These are phyloP conservation scores for Apiospora malaysiana DNA, from an alignment of 2,329 filamentous ascomycete genomes.

Conservation along the genomic window DNA sequence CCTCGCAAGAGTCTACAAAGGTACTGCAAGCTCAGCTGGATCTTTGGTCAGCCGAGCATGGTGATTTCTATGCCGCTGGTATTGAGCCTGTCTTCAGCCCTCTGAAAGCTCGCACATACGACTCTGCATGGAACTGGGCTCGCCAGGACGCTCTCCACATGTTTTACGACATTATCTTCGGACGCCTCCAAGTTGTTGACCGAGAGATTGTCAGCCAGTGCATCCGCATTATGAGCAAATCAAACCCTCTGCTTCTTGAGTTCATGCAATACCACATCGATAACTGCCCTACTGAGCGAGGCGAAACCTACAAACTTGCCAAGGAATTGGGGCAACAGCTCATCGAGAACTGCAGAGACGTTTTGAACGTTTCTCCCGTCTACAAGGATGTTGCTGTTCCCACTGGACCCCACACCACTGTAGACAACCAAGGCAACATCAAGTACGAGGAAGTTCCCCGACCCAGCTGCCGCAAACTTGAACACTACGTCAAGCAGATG, in stretches of 20 bases:
- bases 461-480: constrained; percentile 90
- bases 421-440: constrained; percentile 90
- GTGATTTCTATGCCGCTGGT: constrained; percentile 92
- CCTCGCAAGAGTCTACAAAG: constrained; percentile 83
- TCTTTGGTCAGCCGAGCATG: constrained; percentile 93
- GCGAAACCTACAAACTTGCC: constrained; percentile 97
- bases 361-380: constrained; percentile 80
- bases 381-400: constrained; percentile 97
- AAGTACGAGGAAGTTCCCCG: constrained; percentile 89
- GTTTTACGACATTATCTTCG: constrained; percentile 99
- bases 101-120: constrained; percentile 94
- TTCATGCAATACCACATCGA: constrained; percentile 99
- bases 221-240: constrained; percentile 99
- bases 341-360: constrained; percentile 97
- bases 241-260: constrained; percentile 91
- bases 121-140: constrained; percentile 99
- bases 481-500: constrained; percentile 99
- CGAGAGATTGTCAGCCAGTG: constrained; percentile 98
- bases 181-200: constrained; percentile 88
- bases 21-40: constrained; percentile 92
- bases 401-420: constrained; percentile 89
- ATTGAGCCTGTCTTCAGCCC: constrained; percentile 94
- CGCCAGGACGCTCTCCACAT: constrained; percentile 96
- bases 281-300: constrained; percentile 94
- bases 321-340: constrained; percentile 92